Percentiles rank a stretch among this genome's conserved stretches.
These are phyloP conservation scores for Miscanthus lutarioriparius DNA, from an alignment of 176 grass and related monocot species.

Conservation along the genomic window DNA sequence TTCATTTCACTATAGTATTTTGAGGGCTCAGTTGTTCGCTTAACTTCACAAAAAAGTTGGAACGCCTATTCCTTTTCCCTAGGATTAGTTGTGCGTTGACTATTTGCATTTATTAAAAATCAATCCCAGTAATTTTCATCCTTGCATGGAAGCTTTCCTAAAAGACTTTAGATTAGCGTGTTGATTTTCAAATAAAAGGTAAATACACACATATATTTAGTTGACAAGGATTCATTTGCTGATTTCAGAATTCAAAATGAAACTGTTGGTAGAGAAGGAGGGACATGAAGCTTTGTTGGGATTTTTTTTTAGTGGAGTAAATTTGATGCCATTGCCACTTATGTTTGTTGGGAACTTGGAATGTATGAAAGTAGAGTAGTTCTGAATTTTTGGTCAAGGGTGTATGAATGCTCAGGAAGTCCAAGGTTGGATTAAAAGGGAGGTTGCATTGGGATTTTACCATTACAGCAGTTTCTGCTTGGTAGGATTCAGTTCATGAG, in stretches of 20 bases:
- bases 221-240: background rate
- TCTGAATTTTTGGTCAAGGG: background rate
- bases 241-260: background rate
- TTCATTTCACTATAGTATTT: conserved; percentile 4
- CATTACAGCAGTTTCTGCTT: background rate
- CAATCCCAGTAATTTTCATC: background rate
- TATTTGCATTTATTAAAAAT: conserved; percentile 24
- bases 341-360: background rate
- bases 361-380: background rate
- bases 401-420: background rate
- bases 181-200: background rate
- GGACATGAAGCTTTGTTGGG: background rate
- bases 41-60: background rate
- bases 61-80: background rate
- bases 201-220: background rate
- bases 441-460: background rate
- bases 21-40: background rate
- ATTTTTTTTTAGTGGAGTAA: background rate
- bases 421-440: background rate
- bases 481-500: background rate
- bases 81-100: conserved; percentile 5
- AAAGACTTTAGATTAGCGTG: background rate
- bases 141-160: background rate
- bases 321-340: background rate
- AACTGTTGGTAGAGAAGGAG: background rate